Evolutionary conservation across 1,139 yeast species (phyloP).

Genomic region (Debaryomyces udenii): DNA sequence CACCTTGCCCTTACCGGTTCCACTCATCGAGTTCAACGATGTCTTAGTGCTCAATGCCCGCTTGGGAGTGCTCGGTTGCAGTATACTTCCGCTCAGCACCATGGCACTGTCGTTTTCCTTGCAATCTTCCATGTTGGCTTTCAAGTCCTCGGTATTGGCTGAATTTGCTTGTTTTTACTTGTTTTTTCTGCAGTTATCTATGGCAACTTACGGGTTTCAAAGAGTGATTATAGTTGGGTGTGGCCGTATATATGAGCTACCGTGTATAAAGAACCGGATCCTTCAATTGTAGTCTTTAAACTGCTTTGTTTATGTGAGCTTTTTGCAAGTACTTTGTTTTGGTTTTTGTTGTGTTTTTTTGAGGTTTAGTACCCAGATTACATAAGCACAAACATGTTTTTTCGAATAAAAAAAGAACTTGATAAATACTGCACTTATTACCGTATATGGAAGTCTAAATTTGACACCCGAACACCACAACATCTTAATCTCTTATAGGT

Average conservation of each 20-base stretch:
- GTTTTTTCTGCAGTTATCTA: no score
- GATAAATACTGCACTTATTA: conserved; percentile 5
- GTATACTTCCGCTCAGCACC: conserved; percentile 5
- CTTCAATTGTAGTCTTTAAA: conserved; percentile 2
- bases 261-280: neutral
- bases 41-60: conserved; percentile 13
- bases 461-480: neutral
- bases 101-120: conserved; percentile 14
- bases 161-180: neutral
- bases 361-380: conserved; percentile 8
- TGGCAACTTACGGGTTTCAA: neutral
- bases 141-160: no score
- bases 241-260: neutral
- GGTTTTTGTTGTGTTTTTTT: conserved; percentile 10
- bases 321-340: conserved; percentile 1
- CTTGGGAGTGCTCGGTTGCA: conserved; percentile 10
- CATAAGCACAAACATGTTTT: conserved; percentile 7
- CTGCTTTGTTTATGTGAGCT: conserved; percentile 3
- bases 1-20: conserved; percentile 7
- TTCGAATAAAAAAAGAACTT: no score
- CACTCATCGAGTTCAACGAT: conserved; percentile 15
- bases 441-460: conserved; percentile 6
- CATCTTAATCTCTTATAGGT: neutral
- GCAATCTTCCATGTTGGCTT: conserved; percentile 13
- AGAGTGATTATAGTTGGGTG: conserved; percentile 8